A percentile compares a stretch with the other conserved stretches of the same genome.
phyloP scores from a whole-genome alignment of 768 basidiomycete genomes.

The Leccinum arenicola region DNA sequence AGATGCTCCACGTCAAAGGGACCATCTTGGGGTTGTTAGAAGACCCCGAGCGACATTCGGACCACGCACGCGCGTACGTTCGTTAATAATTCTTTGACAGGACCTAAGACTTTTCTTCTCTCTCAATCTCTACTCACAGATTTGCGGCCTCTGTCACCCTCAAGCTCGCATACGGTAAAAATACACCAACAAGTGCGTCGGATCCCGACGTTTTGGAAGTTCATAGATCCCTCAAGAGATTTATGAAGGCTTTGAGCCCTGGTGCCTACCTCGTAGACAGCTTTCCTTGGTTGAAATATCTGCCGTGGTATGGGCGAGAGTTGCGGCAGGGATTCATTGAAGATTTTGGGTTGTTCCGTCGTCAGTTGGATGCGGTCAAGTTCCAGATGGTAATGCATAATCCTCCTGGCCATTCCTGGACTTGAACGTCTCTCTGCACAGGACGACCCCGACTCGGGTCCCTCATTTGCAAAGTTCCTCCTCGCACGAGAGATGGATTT shows the following conservation, averaged over 20 bases:
- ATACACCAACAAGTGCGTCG: conserved; percentile 7
- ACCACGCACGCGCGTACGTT: conserved; percentile 31
- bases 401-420: neutral
- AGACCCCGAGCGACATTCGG: conserved; percentile 5
- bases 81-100: conserved; percentile 36
- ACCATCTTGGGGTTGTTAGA: conserved; percentile 13
- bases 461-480: conserved; percentile 53
- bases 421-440: conserved; percentile 7
- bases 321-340: conserved; percentile 49
- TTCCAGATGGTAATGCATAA: conserved; percentile 37
- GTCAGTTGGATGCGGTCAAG: conserved; percentile 43
- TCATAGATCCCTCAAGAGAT: conserved; percentile 18
- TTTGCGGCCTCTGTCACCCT: conserved; percentile 17
- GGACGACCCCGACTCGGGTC: conserved; percentile 21
- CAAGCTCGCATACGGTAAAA: conserved; percentile 22
- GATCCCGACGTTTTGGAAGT: conserved; percentile 20
- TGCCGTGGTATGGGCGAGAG: conserved; percentile 59
- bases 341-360: conserved; percentile 45
- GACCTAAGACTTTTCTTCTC: neutral
- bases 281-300: conserved; percentile 34
- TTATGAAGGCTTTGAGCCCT: conserved; percentile 23
- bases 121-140: conserved; percentile 2
- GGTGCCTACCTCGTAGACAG: conserved; percentile 35
- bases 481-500: conserved; percentile 48
- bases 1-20: conserved; percentile 33